Base-by-base conservation (phyloP, 2,329 filamentous ascomycete species). In the Pezicula rhizophila region DNA sequence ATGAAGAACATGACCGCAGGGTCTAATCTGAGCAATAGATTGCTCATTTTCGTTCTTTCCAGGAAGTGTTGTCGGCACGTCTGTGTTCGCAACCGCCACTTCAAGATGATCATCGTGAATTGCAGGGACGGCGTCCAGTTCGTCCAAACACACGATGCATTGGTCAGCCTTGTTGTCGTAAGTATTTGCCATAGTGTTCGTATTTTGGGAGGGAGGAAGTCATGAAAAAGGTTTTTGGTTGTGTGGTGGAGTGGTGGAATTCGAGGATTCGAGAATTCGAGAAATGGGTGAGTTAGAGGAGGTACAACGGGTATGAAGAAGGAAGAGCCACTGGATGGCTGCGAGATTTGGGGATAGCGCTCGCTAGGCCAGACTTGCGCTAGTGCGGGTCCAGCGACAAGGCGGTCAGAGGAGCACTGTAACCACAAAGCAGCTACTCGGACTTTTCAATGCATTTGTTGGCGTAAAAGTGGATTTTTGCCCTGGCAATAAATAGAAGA, bases 1-100 rank as follows among this genome's bases (percentile, higher is more conserved):
- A 71, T 99, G 93, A 59, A 99, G 76, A 59, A 91, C 80, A 74
- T 99, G 95, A 50, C 89, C 87, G 69, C 93, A 99, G 42, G 89
- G 85, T 52, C 82, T 74, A 44, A 85, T 78, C 48, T 77, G 69
- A 37, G 82, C 80, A 52, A 84, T 75, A 51, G 47, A 43, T 33
- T 52, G 52, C 35, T 57, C 48, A 26, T 54, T 53, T 45, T 51
- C 43, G 40, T 37, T 26, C 45, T 54, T 57, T 45, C 54, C 54
- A 47, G 56, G 52, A 51, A 56, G 50, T 48, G 59, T 47, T 52
- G 54, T 46, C 58, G 56, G 51, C 52, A 52, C 53, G 35, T 47
- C 39, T 42, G 51, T 20, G 48, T 41, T 46, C 45, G 51, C 45
- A 47, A 49, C 50, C 54, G 52, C 53, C 49, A 50, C 57, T 53